phyloP scores from a whole-genome alignment of 495 filamentous ascomycete species.

The Podospora sp. region DNA sequence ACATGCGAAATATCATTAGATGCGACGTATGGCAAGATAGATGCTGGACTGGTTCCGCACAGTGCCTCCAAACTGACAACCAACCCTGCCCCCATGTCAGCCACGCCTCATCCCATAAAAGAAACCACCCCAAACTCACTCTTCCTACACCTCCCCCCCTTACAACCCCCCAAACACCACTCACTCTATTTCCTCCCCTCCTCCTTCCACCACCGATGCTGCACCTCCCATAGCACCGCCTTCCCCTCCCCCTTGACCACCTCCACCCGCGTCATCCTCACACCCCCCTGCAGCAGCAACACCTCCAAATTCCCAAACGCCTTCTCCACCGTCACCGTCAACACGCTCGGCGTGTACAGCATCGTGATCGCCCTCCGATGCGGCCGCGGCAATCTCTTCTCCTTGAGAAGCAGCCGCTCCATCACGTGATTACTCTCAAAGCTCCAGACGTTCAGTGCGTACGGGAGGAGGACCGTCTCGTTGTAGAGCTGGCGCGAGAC shows the following conservation, averaged over 20 bases:
- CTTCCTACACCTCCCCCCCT: no score
- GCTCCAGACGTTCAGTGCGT: slow-evolving; percentile 35
- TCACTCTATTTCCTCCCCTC: not conserved
- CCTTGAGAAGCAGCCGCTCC: slow-evolving; percentile 35
- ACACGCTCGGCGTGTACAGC: slow-evolving; percentile 24
- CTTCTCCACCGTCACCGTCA: slow-evolving; percentile 26
- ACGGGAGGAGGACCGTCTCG: slow-evolving; percentile 37
- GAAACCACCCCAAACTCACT: not conserved
- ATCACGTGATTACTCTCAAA: slow-evolving; percentile 32
- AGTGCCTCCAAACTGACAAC: not conserved
- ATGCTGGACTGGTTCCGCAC: not conserved
- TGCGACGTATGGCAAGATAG: not conserved
- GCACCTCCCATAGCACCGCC: slow-evolving; percentile 2
- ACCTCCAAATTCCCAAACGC: slow-evolving; percentile 30
- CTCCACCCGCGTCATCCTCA: slow-evolving; percentile 23
- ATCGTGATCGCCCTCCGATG: slow-evolving; percentile 34
- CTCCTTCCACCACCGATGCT: not conserved
- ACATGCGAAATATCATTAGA: not conserved
- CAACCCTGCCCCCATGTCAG: not conserved
- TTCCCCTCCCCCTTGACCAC: not conserved
- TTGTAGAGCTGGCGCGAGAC: slow-evolving; percentile 38
- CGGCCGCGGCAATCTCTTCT: slow-evolving; percentile 29
- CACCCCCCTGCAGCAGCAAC: slow-evolving; percentile 23
- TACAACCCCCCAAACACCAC: not conserved
- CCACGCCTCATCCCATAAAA: not conserved